phyloP scores from a whole-genome alignment of 805 yeast species.

The Saccharomyces kudriavzevii region DNA sequence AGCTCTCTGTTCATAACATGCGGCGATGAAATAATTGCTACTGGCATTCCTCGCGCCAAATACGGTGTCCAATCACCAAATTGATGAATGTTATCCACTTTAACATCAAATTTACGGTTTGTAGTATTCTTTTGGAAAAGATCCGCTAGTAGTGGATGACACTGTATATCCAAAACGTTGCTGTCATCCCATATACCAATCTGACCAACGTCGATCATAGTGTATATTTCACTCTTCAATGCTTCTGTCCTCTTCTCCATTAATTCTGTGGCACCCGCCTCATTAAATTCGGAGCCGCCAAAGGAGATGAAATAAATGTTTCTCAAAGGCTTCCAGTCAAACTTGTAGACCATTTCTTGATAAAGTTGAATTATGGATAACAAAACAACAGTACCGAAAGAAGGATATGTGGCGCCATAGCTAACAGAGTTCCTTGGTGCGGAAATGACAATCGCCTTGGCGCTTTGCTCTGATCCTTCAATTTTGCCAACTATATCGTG shows the following conservation, averaged over 20 bases:
- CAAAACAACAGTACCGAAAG: slow-evolving; percentile 66
- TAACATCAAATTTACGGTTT: slow-evolving; percentile 20
- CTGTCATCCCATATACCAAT: slow-evolving; percentile 44
- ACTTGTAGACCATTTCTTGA: slow-evolving; percentile 51
- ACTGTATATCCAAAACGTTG: slow-evolving; percentile 43
- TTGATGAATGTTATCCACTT: slow-evolving; percentile 28
- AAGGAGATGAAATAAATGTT: slow-evolving; percentile 75
- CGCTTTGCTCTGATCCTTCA: slow-evolving; percentile 71
- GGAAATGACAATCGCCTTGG: slow-evolving; percentile 66
- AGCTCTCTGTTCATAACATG: slow-evolving; percentile 32
- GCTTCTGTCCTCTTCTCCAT: slow-evolving; percentile 47
- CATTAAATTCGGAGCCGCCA: slow-evolving; percentile 73
- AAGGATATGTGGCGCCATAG: slow-evolving; percentile 63
- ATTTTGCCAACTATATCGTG: slow-evolving; percentile 78
- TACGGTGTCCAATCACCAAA: slow-evolving; percentile 66
- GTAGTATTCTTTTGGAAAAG: slow-evolving; percentile 30
- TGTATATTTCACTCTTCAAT: slow-evolving; percentile 51
- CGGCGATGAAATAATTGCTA: slow-evolving; percentile 20
- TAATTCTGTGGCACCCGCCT: slow-evolving; percentile 81
- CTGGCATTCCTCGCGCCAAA: slow-evolving; percentile 47
- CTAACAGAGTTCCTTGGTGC: slow-evolving; percentile 75
- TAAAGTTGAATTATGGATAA: slow-evolving; percentile 65
- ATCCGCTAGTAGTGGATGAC: slow-evolving; percentile 57
- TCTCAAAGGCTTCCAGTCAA: slow-evolving; percentile 78
- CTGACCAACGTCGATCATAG: slow-evolving; percentile 62